These are phyloP conservation scores for Aegilops sharonensis DNA, from an alignment of 176 grass and related monocot genomes.

Conservation along the genomic window DNA sequence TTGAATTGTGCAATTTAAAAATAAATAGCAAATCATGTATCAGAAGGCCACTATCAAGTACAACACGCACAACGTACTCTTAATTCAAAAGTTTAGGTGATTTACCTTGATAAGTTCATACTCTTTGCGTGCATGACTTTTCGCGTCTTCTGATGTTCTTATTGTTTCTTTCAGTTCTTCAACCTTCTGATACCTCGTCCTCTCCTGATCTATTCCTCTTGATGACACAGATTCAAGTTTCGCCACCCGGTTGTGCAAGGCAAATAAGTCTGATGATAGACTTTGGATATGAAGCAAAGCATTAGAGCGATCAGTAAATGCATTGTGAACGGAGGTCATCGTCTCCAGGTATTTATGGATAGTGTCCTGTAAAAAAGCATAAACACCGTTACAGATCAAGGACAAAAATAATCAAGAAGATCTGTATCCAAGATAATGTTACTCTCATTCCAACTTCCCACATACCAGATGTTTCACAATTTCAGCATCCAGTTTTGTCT, in stretches of 20 bases:
- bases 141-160: conserved; percentile 63
- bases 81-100: conserved; percentile 13
- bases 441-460: conserved; percentile 4
- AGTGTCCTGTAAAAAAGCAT: conserved; percentile 55
- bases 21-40: conserved; percentile 22
- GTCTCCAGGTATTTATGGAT: conserved; percentile 77
- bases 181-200: conserved; percentile 57
- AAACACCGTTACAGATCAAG: conserved; percentile 32
- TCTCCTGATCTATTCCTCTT: conserved; percentile 69
- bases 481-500: conserved; percentile 66
- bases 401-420: conserved; percentile 12
- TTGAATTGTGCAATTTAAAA: not conserved
- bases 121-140: conserved; percentile 57
- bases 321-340: conserved; percentile 73
- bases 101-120: conserved; percentile 88
- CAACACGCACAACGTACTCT: not conserved
- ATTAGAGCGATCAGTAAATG: conserved; percentile 75
- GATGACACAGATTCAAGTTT: conserved; percentile 77
- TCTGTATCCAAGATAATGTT: conserved; percentile 5
- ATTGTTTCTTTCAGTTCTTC: conserved; percentile 77
- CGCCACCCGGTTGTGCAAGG: conserved; percentile 40
- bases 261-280: conserved; percentile 60
- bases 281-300: conserved; percentile 75
- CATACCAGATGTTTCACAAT: conserved; percentile 74
- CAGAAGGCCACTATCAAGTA: not conserved